Evolutionary conservation across 2,329 filamentous ascomycete genomes (phyloP).

Genomic region (Teratosphaeria viscida): DNA sequence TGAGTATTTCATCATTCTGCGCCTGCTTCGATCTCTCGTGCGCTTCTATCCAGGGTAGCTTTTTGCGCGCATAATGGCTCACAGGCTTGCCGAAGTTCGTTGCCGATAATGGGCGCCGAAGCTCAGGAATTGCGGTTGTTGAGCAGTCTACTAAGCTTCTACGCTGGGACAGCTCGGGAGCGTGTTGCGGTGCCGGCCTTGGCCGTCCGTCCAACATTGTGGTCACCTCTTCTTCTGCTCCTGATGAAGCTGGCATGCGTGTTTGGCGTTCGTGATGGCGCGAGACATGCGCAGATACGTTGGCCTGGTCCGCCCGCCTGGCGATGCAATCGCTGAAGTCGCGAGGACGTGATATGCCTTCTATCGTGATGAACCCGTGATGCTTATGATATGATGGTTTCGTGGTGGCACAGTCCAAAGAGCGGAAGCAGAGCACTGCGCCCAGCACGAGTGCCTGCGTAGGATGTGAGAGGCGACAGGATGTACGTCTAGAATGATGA

Average conservation of each 20-base stretch:
- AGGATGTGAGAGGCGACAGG: not conserved
- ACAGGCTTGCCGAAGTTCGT: not conserved
- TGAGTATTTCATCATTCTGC: not conserved
- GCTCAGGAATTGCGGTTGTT: not conserved
- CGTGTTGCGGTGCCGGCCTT: not conserved
- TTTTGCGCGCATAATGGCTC: conserved; percentile 10
- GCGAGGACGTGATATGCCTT: not conserved
- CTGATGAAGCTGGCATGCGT: not conserved
- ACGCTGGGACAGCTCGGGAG: not conserved
- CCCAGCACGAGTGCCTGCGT: not conserved
- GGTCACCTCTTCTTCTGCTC: not conserved
- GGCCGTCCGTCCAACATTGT: not conserved
- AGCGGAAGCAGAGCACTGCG: not conserved
- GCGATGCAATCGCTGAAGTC: not conserved
- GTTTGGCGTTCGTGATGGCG: not conserved
- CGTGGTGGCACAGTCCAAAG: not conserved
- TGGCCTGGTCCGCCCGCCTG: not conserved
- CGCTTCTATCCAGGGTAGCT: conserved; percentile 17
- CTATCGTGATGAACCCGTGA: not conserved
- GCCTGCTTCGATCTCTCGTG: not conserved
- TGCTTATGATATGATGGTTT: not conserved
- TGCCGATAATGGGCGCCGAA: not conserved
- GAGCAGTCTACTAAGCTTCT: not conserved
- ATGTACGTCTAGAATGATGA: not conserved
- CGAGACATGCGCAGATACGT: not conserved